Percentiles rank a stretch among this genome's conserved stretches.
phyloP scores from a whole-genome alignment of 2,329 filamentous ascomycete species.

The Xylaria sp. region DNA sequence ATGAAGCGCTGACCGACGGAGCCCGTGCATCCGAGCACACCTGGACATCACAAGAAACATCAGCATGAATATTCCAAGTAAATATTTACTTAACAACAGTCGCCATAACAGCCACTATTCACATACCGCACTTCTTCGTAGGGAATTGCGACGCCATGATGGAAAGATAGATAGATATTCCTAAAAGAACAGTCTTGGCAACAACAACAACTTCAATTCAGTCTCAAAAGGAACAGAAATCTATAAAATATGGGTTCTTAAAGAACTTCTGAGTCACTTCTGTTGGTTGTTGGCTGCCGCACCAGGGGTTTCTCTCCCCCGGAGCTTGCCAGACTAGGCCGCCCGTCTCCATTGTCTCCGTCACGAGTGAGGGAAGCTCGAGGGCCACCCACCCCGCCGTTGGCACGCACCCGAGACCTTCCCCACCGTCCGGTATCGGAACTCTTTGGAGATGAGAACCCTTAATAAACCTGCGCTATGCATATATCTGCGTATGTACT shows the following conservation, averaged over 20 bases:
- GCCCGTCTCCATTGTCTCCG: too few relatives aligned
- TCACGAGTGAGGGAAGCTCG: neutral
- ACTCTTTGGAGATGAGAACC: conserved; percentile 38
- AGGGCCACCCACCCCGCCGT: conserved; percentile 20
- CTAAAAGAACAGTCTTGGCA: neutral
- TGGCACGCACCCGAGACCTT: neutral
- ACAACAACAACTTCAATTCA: neutral
- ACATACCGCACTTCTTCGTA: conserved; percentile 54
- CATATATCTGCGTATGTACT: conserved; percentile 28
- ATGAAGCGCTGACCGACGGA: conserved; percentile 96
- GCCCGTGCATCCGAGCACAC: conserved; percentile 85
- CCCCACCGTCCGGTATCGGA: conserved; percentile 32
- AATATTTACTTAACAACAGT: too few relatives aligned
- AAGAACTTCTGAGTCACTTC: too few relatives aligned
- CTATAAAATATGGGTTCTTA: too few relatives aligned
- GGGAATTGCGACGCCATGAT: conserved; percentile 40
- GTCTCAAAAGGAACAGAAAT: neutral
- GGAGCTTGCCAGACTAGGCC: neutral
- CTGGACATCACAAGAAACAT: conserved; percentile 23
- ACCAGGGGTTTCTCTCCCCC: neutral
- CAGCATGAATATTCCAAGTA: too few relatives aligned
- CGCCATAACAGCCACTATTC: neutral
- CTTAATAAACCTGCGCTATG: neutral
- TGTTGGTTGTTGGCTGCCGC: too few relatives aligned
- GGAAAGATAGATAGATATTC: neutral